A percentile compares a stretch with the other conserved stretches of the same genome.
These are phyloP conservation scores for Skeletonema tropicum DNA, from an alignment of 108 stramenopile genomes.

Conservation along the genomic window DNA sequence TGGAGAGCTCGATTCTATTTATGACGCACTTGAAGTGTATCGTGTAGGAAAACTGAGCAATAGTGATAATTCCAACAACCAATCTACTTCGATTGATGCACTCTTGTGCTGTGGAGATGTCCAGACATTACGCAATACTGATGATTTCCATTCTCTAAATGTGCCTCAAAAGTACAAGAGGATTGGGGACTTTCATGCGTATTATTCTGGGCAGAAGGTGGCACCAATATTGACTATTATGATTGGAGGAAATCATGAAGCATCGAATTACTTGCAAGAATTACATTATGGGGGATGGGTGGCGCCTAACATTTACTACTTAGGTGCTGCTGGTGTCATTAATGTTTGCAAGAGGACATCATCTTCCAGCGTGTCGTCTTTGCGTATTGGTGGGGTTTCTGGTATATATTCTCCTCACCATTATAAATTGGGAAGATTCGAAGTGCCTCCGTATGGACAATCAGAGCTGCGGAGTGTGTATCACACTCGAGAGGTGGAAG, in stretches of 20 bases:
- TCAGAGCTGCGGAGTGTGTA: constrained; percentile 87
- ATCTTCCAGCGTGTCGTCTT: constrained; percentile 46
- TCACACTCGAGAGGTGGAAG: constrained; percentile 90
- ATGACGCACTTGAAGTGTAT: constrained; percentile 71
- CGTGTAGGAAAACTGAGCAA: constrained; percentile 12
- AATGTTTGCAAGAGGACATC: constrained; percentile 35
- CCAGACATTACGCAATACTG: constrained; percentile 87
- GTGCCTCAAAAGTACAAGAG: constrained; percentile 93
- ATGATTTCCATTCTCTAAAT: constrained; percentile 84
- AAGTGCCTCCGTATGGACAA: constrained; percentile 85
- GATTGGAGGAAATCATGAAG: constrained; percentile 99
- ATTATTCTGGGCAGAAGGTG: constrained; percentile 86
- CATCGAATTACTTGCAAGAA: constrained; percentile 91
- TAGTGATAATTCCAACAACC: background rate
- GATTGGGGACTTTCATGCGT: constrained; percentile 89
- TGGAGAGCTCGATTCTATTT: constrained; percentile 96
- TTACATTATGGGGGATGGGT: constrained; percentile 98
- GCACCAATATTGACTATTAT: constrained; percentile 95
- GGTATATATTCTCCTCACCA: constrained; percentile 94
- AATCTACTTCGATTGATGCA: constrained; percentile 75
- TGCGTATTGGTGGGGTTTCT: constrained; percentile 95
- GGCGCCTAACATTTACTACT: constrained; percentile 98
- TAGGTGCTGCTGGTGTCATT: constrained; percentile 93
- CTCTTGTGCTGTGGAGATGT: constrained; percentile 99
- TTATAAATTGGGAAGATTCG: constrained; percentile 76